phyloP scores from a whole-genome alignment of 305 asterid genomes.

The Fraxinus sp. region DNA sequence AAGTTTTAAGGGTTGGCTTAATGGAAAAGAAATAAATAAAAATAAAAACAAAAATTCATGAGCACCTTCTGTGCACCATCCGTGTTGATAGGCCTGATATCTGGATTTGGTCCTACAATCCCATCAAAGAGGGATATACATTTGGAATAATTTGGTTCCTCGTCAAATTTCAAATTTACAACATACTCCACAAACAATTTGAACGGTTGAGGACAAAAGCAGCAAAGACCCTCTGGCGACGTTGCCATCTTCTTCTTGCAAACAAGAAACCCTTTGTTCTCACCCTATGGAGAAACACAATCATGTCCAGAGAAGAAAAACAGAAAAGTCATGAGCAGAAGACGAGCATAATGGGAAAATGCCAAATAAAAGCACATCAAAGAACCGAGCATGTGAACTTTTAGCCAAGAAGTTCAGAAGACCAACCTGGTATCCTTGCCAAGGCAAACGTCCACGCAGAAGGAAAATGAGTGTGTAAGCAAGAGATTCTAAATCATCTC shows the following conservation, averaged over 20 bases:
- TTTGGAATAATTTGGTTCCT: constrained; percentile 88
- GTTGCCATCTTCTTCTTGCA: constrained; percentile 95
- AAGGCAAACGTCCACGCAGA: constrained; percentile 81
- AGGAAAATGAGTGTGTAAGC: constrained; percentile 88
- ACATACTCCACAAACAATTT: constrained; percentile 64
- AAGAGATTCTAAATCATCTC: constrained; percentile 94
- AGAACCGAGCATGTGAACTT: not conserved
- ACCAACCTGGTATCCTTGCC: constrained; percentile 94
- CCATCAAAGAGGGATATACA: constrained; percentile 78
- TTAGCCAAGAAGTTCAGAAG: constrained; percentile 8
- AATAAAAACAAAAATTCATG: constrained; percentile 13
- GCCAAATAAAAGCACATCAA: not conserved
- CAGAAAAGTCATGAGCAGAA: not conserved
- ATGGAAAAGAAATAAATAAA: not conserved
- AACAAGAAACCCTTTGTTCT: constrained; percentile 82
- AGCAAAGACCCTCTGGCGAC: constrained; percentile 69
- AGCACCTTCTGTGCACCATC: constrained; percentile 94
- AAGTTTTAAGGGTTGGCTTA: not conserved
- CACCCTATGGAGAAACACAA: constrained; percentile 54
- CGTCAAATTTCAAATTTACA: constrained; percentile 83
- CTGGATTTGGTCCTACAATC: constrained; percentile 68
- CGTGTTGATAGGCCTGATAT: constrained; percentile 73
- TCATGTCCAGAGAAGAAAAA: constrained; percentile 10
- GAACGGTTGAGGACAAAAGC: constrained; percentile 77
- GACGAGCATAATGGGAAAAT: not conserved